These are phyloP conservation scores for Prunus campanulata DNA, from an alignment of 306 rosid genomes.

Conservation along the genomic window DNA sequence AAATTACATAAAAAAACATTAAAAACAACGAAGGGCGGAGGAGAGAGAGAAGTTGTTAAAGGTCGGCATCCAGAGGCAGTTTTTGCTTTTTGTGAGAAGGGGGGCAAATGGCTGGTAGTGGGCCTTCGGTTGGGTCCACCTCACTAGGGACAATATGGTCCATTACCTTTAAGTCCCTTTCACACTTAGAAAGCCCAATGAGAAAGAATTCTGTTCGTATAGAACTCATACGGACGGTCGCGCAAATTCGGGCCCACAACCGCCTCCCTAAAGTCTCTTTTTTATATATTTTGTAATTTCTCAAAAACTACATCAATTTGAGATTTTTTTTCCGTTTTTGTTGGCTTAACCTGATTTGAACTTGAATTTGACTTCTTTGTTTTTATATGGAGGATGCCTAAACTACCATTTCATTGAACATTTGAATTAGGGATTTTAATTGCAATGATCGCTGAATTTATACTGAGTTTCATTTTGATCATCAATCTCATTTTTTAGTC, in stretches of 20 bases:
- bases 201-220: constrained; percentile 23
- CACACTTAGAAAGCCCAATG: constrained; percentile 44
- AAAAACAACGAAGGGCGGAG: neutral
- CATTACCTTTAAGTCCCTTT: constrained; percentile 49
- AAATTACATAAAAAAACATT: constrained; percentile 8
- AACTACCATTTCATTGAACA: no score
- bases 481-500: no score
- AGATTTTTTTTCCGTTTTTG: no score
- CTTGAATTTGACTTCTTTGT: no score
- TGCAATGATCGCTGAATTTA: no score
- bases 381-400: no score
- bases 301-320: no score
- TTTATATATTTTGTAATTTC: no score
- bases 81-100: constrained; percentile 37
- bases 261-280: neutral
- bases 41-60: constrained; percentile 24
- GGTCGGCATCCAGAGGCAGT: constrained; percentile 36
- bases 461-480: no score
- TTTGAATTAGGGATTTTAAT: no score
- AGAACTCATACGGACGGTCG: constrained; percentile 37
- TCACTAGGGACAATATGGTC: constrained; percentile 36
- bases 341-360: no score
- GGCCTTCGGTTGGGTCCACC: constrained; percentile 46
- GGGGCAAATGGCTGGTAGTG: constrained; percentile 29
- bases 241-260: constrained; percentile 35